Evolutionary conservation across 495 filamentous ascomycete species (phyloP), one percentile per base, ranked within the genome.

Genomic region (Astrothelium macrocarpum): DNA sequence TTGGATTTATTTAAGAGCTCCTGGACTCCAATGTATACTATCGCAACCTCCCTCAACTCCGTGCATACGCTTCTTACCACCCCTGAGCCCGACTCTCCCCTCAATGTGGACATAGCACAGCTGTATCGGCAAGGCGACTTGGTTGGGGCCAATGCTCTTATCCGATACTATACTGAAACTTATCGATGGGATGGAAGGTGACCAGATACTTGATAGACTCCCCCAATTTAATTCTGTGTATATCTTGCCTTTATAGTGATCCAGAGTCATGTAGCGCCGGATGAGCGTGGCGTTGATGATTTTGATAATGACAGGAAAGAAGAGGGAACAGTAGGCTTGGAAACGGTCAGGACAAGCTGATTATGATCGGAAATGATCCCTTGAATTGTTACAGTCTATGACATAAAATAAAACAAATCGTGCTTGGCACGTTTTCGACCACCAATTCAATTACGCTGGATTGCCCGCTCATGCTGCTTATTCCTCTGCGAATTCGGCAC

Each of bases 91-190:
- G 90, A 96, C 66, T 88, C 84, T 67, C 94, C 94, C 65, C 76
- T 97, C 59, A 95, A 96, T 76, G 82, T 96, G 11, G 94, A 98
- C 75, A 82, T 95, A 2, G 93, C 91, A 60, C 81, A 83, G 64
- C 74, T 98, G 67, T 61, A 95, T 63, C 79, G 91, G 66, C 78
- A 79, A 59, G 90, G 89, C 18, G 94, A 98, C 78, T 65, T 73
- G 5, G 78, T 91, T 2, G 94, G 83, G 0, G 91, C 89, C 70
- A 84, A 95, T 73, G 80, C 84, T 53, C 73, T 97, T 73, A 89
- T 97, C 42, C 82, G 95, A 78, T 88, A 85, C 71, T 96, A 85
- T 83, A 88, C 83, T 7, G 25, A 29, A 26, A 56, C 49, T 11
- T 56, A 56, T 16, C n/a, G 49, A 28, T 56, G 49, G 49, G 49